Evolutionary conservation across 1,284 basidiomycete species (phyloP), one percentile per base, ranked within the genome.

Genomic region (Ceratobasidium sp.): DNA sequence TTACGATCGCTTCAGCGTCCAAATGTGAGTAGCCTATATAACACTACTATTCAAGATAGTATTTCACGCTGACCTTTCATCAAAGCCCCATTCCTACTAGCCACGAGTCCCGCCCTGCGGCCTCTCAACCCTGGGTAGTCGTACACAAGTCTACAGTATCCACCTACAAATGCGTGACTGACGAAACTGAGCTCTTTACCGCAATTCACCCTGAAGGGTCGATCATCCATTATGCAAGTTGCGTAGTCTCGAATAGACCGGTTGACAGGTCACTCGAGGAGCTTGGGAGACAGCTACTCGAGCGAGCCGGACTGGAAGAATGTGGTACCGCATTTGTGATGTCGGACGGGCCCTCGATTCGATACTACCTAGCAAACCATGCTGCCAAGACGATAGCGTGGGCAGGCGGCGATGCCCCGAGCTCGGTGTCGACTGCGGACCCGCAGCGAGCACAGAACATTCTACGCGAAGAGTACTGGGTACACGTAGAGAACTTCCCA

Each of bases 401-500:
- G 69, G 26, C 28, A 7, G 17, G 38, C n/a, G 26, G 57, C 4
- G 40, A 71, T 10, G 38, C 15, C 7, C 69, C 69, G 20, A 42
- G 20, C 23, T 3, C 13, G 5, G 17, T 71, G 7, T 50, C 5
- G 7, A 20, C 42, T n/a, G 40, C 42, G 20, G 42, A 57, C 3
- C 10, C 20, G 9, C 7, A n/a, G 10, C 40, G 56, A 38, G 54
- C 54, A 10, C 52, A 38, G 23, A 71, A 71, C 28, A 61, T 56
- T 1, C 28, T 71, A 20, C 10, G 1, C 54, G 54, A 59, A 28
- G 56, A 70, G 48, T 70, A 70, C 38, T 70, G 68, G 68, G 38
- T 28, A 7, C 68, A 70, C 23, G 23, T 57, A 42, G 69, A 71
- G 44, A 61, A 57, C 23, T 61, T 71, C 54, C 69, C 69, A 28